Conservation (phyloP, 768 basidiomycete species). For the Termitomyces sp. region DNA sequence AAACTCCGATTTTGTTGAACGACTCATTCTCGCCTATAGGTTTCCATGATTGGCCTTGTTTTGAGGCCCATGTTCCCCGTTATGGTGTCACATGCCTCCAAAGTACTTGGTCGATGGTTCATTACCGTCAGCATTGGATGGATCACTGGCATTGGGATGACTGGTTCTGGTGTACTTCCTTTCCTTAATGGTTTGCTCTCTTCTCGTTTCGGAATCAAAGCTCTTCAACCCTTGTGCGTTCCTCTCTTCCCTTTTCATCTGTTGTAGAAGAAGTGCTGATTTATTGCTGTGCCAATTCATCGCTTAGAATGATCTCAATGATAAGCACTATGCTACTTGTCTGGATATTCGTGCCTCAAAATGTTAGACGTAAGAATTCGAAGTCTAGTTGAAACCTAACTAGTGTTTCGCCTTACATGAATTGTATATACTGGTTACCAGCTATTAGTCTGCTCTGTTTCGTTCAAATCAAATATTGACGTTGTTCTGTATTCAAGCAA, state of each 20-base stretch:
- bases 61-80: slow-evolving; percentile 54
- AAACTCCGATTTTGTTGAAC: background rate
- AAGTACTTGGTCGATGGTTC: slow-evolving; percentile 28
- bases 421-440: background rate
- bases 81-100: slow-evolving; percentile 27
- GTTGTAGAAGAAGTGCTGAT: background rate
- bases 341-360: slow-evolving; percentile 19
- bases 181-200: slow-evolving; percentile 14
- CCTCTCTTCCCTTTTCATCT: background rate
- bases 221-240: slow-evolving; percentile 14
- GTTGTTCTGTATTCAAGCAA: background rate
- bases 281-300: background rate
- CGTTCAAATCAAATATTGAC: background rate
- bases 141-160: slow-evolving; percentile 32
- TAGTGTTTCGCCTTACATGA: background rate
- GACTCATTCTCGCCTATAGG: slow-evolving; percentile 11
- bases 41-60: slow-evolving; percentile 43
- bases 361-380: slow-evolving; percentile 12
- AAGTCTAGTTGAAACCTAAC: background rate
- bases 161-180: slow-evolving; percentile 18
- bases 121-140: slow-evolving; percentile 38
- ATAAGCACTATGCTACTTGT: slow-evolving; percentile 19
- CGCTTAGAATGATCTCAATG: slow-evolving; percentile 21
- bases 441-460: background rate
- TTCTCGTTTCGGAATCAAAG: slow-evolving; percentile 9